Evolutionary conservation across 2,329 filamentous ascomycete genomes (phyloP).

Genomic region (Xylaria polymorpha): DNA sequence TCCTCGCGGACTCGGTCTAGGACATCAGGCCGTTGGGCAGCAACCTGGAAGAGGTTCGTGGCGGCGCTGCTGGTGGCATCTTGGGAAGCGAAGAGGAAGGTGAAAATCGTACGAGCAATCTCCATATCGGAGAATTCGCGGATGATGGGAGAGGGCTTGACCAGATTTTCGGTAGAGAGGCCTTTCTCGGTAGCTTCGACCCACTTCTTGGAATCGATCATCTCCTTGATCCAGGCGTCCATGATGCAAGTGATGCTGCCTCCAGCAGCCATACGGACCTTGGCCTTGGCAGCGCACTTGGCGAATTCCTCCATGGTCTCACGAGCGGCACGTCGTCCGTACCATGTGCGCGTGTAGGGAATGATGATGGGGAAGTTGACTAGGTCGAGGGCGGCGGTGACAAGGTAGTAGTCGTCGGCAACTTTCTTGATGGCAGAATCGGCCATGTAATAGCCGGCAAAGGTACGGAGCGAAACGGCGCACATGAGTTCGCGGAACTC

Average conservation of each 20-base stretch:
- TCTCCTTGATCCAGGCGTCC: conserved; percentile 91
- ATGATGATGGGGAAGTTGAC: conserved; percentile 99
- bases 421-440: conserved; percentile 93
- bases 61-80: conserved; percentile 94
- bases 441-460: conserved; percentile 94
- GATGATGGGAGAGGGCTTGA: conserved; percentile 85
- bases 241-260: conserved; percentile 91
- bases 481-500: conserved; percentile 95
- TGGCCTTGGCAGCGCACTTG: conserved; percentile 93
- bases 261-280: conserved; percentile 89
- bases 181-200: conserved; percentile 81
- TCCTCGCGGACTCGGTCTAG: conserved; percentile 92
- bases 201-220: conserved; percentile 87
- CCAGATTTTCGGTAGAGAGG: conserved; percentile 71
- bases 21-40: conserved; percentile 92
- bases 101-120: conserved; percentile 93
- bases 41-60: conserved; percentile 95
- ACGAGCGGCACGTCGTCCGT: conserved; percentile 94
- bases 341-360: conserved; percentile 95
- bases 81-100: conserved; percentile 96
- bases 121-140: conserved; percentile 91
- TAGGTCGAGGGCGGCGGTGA: conserved; percentile 93
- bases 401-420: conserved; percentile 95
- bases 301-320: conserved; percentile 91
- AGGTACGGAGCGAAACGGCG: conserved; percentile 94